phyloP scores from a whole-genome alignment of 441 rosid species.

The Euphorbia corollata region DNA sequence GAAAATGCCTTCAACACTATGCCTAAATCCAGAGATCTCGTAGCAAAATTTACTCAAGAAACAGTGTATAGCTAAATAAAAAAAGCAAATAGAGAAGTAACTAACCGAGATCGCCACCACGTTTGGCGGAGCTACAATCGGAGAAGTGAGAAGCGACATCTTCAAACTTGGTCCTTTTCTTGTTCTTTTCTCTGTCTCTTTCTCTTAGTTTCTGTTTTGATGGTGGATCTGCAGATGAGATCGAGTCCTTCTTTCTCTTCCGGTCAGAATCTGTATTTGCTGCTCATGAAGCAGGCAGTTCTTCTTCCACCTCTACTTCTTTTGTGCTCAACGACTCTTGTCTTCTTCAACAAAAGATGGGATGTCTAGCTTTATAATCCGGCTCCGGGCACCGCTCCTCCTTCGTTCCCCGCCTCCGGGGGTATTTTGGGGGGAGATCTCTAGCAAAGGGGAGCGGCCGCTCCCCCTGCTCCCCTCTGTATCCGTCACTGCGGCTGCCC shows the following conservation, averaged over 20 bases:
- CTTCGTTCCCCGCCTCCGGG: too few species aligned
- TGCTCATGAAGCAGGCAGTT: background rate
- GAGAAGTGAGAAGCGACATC: constrained; percentile 69
- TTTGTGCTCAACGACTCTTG: too few species aligned
- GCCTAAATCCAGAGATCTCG: background rate
- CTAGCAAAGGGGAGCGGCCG: too few species aligned
- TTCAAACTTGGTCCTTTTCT: constrained; percentile 55
- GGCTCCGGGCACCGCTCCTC: too few species aligned
- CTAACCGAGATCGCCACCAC: constrained; percentile 94
- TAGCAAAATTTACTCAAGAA: background rate
- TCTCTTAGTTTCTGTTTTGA: constrained; percentile 16
- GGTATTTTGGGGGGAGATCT: too few species aligned
- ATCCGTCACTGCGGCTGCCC: too few species aligned
- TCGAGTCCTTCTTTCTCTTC: constrained; percentile 53
- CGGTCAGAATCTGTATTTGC: constrained; percentile 67
- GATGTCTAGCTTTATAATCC: too few species aligned
- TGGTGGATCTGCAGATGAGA: constrained; percentile 48
- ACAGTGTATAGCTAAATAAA: too few species aligned
- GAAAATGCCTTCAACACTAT: background rate
- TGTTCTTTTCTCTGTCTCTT: constrained; percentile 24
- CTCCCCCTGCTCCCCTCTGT: too few species aligned
- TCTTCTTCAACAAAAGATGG: too few species aligned
- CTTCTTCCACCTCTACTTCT: background rate
- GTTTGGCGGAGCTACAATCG: constrained; percentile 95
- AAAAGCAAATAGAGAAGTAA: background rate